phyloP scores from a whole-genome alignment of 805 yeast species.

The Starmerella potacharoeniae region DNA sequence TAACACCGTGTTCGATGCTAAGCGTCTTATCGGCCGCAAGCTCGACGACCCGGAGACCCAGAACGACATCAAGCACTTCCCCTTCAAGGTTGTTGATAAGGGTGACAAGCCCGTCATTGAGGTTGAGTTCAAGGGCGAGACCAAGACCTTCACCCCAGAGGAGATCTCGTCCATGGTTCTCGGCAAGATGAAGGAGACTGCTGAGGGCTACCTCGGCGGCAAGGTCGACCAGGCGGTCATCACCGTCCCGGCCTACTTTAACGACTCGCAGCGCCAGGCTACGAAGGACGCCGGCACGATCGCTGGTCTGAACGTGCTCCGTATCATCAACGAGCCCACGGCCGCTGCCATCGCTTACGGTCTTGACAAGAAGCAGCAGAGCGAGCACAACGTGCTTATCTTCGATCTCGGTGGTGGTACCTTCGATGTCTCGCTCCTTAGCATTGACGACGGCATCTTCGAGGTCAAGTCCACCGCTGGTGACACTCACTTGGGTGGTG shows the following conservation, averaged over 20 bases:
- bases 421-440: constrained; percentile 87
- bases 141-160: constrained; percentile 81
- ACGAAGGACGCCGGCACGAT: constrained; percentile 95
- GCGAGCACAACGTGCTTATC: constrained; percentile 79
- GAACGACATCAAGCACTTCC: constrained; percentile 76
- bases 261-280: constrained; percentile 97
- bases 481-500: constrained; percentile 95
- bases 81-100: constrained; percentile 66
- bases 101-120: constrained; percentile 78
- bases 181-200: constrained; percentile 85
- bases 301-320: constrained; percentile 88
- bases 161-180: constrained; percentile 90
- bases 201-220: constrained; percentile 80
- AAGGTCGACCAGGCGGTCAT: constrained; percentile 84
- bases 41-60: constrained; percentile 69
- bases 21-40: constrained; percentile 83
- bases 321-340: constrained; percentile 95
- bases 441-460: constrained; percentile 92
- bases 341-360: constrained; percentile 99
- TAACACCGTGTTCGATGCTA: constrained; percentile 91
- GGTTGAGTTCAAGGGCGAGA: constrained; percentile 82
- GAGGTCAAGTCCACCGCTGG: constrained; percentile 93
- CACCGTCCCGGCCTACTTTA: constrained; percentile 95
- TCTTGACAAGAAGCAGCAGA: constrained; percentile 51
- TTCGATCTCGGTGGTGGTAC: constrained; percentile 99